Conservation (phyloP, 768 basidiomycete species). For the Phylloporus scabripes region DNA sequence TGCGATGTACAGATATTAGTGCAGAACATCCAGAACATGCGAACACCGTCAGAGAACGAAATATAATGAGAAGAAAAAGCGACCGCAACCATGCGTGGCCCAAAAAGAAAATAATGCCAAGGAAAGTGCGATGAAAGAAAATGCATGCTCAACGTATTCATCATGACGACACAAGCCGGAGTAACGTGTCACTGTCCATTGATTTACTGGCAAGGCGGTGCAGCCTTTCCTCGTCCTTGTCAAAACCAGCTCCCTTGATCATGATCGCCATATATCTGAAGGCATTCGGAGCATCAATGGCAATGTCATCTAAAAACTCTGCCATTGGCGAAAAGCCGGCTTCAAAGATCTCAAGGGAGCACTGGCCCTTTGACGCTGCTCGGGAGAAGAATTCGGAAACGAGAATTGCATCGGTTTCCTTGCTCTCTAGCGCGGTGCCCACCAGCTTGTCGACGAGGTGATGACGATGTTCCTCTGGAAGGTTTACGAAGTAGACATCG, state of each 20-base stretch:
- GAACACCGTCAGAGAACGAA: slow-evolving; percentile 24
- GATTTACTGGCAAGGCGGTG: slow-evolving; percentile 57
- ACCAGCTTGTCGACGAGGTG: slow-evolving; percentile 73
- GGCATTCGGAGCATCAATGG: slow-evolving; percentile 87
- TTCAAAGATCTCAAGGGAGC: slow-evolving; percentile 59
- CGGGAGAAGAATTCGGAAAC: slow-evolving; percentile 70
- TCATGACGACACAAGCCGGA: slow-evolving; percentile 48
- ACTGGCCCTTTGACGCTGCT: slow-evolving; percentile 54
- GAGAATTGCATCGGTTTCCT: slow-evolving; percentile 73
- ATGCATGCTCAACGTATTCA: slow-evolving; percentile 11
- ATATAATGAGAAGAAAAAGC: slow-evolving; percentile 3
- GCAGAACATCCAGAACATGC: slow-evolving; percentile 26
- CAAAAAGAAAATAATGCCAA: slow-evolving; percentile 10
- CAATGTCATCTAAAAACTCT: slow-evolving; percentile 82
- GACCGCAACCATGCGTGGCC: slow-evolving; percentile 12
- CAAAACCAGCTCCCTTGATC: slow-evolving; percentile 61
- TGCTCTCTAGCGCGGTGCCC: slow-evolving; percentile 69
- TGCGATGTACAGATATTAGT: slow-evolving; percentile 28
- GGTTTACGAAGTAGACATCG: slow-evolving; percentile 73
- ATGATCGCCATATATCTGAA: slow-evolving; percentile 70
- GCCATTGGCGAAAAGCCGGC: slow-evolving; percentile 64
- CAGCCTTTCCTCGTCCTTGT: slow-evolving; percentile 51
- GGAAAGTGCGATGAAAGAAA: slow-evolving; percentile 1
- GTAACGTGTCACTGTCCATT: slow-evolving; percentile 53
- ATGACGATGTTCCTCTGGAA: slow-evolving; percentile 60